Base-by-base conservation (phyloP, 2,329 filamentous ascomycete species). In the Venturia nashicola region DNA sequence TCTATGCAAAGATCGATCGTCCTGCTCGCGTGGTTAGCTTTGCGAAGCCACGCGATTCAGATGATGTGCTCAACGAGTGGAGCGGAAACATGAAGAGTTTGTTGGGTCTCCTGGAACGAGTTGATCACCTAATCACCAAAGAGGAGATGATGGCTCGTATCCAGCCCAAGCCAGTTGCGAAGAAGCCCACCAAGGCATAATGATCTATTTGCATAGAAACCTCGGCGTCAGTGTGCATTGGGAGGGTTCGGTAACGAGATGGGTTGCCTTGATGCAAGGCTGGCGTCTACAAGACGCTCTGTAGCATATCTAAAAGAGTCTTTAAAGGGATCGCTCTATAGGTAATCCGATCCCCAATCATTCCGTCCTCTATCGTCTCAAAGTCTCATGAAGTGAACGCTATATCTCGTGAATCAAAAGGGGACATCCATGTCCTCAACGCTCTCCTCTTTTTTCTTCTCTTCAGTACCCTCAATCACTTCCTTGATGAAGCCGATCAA, bases 111-210 rank as follows among this genome's bases (percentile, higher is more conserved):
- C 74, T 96, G 72, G 91, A 96, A 81, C 84, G 91, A 67, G 95
- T 99, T 66, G 94, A 99, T 73, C 94, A 99, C 76, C 82, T 99
- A 71, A 99, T 99, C 72, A 99, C 95, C 64, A 97, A 97, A 82
- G 94, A 99, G 78, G 94, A 99, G 82, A 99, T 99, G 94, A 99
- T 99, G 94, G 94, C 94, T 48, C 84, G 92, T 65, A 97, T 99
- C 71, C 88, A 94, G 76, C 90, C 90, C 18, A 65, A 62, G 27
- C 14, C 46, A 48, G 32, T 57, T 18, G 42, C 42, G n/a, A 62
- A 46, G 61, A 46, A 40, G n/a, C 7, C 34, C 23, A 46, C 51
- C 51, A 57, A 36, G 18, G 51, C 6, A 5, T 61, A 42, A 61
- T 27, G 12, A 46, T 43, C 39, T 43, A 18, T 32, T 43, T 27